A percentile compares a stretch with the other conserved stretches of the same genome.
Evolutionary conservation across 1,284 basidiomycete genomes (phyloP).

Genomic region (Tetrapyrgos nigripes): DNA sequence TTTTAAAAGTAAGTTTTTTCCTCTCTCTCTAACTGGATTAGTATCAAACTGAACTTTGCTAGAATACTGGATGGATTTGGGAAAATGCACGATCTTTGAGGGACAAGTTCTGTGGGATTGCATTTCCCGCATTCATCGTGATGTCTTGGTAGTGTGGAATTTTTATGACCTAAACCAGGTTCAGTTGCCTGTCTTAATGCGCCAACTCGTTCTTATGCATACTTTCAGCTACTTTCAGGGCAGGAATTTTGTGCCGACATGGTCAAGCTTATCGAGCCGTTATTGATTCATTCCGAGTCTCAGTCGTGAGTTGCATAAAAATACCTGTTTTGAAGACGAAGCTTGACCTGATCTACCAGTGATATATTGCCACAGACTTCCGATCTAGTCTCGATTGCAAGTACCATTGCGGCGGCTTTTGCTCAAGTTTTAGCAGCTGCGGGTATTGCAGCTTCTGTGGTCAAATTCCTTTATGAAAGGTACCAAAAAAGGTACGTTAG

Average conservation of each 20-base stretch:
- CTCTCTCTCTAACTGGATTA: neutral
- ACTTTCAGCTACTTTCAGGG: neutral
- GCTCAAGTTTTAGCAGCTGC: neutral
- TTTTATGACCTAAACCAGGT: neutral
- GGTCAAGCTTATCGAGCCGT: neutral
- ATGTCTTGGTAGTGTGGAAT: neutral
- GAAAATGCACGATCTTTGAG: neutral
- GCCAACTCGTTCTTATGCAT: neutral
- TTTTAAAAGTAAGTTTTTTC: neutral
- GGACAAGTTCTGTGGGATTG: neutral
- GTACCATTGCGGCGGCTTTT: neutral
- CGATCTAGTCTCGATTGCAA: neutral
- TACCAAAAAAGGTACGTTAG: neutral
- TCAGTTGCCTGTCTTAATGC: neutral
- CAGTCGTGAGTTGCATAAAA: neutral
- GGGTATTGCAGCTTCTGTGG: neutral
- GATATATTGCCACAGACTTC: neutral
- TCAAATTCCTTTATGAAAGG: neutral
- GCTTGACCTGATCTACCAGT: neutral
- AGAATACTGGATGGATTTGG: neutral
- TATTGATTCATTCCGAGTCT: neutral
- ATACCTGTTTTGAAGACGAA: neutral
- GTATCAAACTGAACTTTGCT: neutral
- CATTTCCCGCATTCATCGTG: neutral
- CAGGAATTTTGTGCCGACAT: neutral